Percentiles rank a stretch among this genome's conserved stretches.
Conservation (phyloP, 768 basidiomycete species). For the Leccinum variicolor region DNA sequence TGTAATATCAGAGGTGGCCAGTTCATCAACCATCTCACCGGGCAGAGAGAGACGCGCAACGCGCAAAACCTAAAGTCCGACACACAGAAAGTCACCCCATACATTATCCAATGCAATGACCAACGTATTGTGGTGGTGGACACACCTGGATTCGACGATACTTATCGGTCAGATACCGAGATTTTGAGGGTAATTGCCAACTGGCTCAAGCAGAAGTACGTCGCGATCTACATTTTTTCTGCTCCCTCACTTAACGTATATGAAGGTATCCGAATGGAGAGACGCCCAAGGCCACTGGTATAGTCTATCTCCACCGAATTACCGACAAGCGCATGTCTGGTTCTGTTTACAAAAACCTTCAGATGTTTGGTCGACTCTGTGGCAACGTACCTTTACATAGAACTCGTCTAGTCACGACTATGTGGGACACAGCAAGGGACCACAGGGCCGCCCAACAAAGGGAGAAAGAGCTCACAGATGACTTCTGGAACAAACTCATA, state of each 20-base stretch:
- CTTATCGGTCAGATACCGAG: conserved; percentile 10
- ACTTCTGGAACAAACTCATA: conserved; percentile 23
- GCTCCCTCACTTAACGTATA: not conserved
- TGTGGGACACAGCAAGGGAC: conserved; percentile 32
- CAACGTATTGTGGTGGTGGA: conserved; percentile 15
- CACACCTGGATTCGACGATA: conserved; percentile 21
- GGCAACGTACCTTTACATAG: conserved; percentile 28
- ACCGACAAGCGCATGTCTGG: conserved; percentile 34
- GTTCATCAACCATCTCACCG: conserved; percentile 16
- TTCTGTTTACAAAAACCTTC: conserved; percentile 28
- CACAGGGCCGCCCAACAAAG: not conserved
- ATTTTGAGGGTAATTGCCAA: conserved; percentile 12
- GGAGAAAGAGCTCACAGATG: conserved; percentile 22
- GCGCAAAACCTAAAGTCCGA: conserved; percentile 8
- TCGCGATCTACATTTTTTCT: not conserved
- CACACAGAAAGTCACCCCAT: conserved; percentile 8
- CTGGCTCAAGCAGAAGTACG: conserved; percentile 19
- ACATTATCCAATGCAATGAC: not conserved
- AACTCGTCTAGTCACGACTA: conserved; percentile 36
- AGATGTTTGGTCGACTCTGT: conserved; percentile 34
- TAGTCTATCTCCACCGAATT: conserved; percentile 35
- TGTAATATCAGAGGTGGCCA: not conserved
- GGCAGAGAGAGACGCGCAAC: not conserved
- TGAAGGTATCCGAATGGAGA: conserved; percentile 6
- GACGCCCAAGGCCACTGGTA: conserved; percentile 22